Evolutionary conservation across 176 grass and related monocot genomes (phyloP), one percentile per base, ranked within the genome.

Genomic region (Elymus sibiricus): DNA sequence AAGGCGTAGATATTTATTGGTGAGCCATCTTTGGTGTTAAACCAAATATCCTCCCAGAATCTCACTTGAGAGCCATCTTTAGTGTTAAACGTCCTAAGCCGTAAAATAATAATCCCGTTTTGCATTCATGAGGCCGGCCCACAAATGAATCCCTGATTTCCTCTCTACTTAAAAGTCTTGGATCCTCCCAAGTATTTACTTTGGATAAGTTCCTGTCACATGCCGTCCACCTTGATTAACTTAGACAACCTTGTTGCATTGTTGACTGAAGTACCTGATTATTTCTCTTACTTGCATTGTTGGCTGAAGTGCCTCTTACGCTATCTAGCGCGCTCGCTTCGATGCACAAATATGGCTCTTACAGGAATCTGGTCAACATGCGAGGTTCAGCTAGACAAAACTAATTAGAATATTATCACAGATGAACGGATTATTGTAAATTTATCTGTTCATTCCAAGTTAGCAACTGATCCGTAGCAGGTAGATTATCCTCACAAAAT

Each of bases 241-340:
- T 22, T 58, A 22, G 19, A 58, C 55, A 58, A 58, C 55, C 55
- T 9, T 58, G 55, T 58, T 58, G 55, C 55, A 58, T 58, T 58
- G 21, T 58, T 58, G 55, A 58, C 55, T 22, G 55, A 58, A 58
- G 55, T 58, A 8, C 55, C 55, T 38, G 69, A 71, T 81, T 60
- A 63, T 31, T 67, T 87, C 77, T 64, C 70, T 39, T 72, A 69
- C n/a, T 86, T 70, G 64, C 53, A 74, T 29, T 58, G 35, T 74
- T 71, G 70, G 70, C 84, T 79, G 67, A 94, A 94, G 84, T 90
- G 94, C 86, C 92, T 86, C 92, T 86, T 83, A 97, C 94, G 92
- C 83, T 84, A 90, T 87, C 91, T 70, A 79, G 67, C 78, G 73
- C 34, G 32, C 70, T 77, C 16, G 7, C 58, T 70, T 77, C 84